These are phyloP conservation scores for Hypoxylon subgilvum DNA, from an alignment of 495 filamentous ascomycete species.

Conservation along the genomic window DNA sequence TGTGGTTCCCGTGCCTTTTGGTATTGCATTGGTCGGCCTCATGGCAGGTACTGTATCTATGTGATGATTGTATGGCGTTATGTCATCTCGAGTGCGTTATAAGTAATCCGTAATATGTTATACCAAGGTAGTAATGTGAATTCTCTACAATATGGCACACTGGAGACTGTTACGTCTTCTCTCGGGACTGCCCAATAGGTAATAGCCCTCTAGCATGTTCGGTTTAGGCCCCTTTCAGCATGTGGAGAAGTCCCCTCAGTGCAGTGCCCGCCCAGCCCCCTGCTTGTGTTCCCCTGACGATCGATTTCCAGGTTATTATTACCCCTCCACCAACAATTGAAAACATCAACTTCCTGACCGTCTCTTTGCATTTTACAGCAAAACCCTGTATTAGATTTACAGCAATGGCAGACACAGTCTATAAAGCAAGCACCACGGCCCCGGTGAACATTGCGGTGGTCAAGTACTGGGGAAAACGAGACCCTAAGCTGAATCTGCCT, in stretches of 20 bases:
- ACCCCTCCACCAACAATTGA: slow-evolving; percentile 7
- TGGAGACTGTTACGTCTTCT: too few relatives aligned
- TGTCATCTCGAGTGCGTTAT: too few relatives aligned
- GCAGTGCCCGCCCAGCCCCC: too few relatives aligned
- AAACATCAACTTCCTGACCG: slow-evolving; percentile 9
- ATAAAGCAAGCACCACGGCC: slow-evolving; percentile 91
- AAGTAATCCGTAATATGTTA: too few relatives aligned
- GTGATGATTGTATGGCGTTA: too few relatives aligned
- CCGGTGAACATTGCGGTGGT: slow-evolving; percentile 99
- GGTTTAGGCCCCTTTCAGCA: not conserved
- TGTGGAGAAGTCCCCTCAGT: slow-evolving; percentile 5
- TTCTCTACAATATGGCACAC: too few relatives aligned
- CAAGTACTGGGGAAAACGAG: slow-evolving; percentile 99
- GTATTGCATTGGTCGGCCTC: too few relatives aligned
- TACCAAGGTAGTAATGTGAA: too few relatives aligned
- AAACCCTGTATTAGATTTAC: not conserved
- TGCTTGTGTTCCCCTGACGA: slow-evolving; percentile 2
- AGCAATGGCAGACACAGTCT: slow-evolving; percentile 64
- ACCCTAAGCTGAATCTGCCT: slow-evolving; percentile 88
- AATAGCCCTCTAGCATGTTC: not conserved
- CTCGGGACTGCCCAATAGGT: too few relatives aligned
- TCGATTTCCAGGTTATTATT: too few relatives aligned
- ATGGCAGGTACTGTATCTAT: too few relatives aligned
- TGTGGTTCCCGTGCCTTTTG: too few relatives aligned
- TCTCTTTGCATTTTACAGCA: slow-evolving; percentile 4